Evolutionary conservation across 2,329 filamentous ascomycete genomes (phyloP).

Genomic region (Penicillium expansum): DNA sequence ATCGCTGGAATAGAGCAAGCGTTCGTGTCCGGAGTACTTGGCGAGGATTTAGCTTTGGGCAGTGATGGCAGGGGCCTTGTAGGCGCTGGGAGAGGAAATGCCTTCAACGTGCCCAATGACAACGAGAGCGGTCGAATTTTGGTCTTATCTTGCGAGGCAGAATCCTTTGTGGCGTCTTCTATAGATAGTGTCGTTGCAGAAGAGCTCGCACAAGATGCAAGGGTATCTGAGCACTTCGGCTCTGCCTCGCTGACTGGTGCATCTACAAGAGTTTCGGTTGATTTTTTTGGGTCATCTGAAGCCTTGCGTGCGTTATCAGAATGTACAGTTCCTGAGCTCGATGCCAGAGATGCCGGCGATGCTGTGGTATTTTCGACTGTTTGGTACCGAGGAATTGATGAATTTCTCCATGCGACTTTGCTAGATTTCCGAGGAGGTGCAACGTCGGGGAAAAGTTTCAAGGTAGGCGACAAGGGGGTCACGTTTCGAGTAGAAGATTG

Average conservation of each 20-base stretch:
- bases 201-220: neutral
- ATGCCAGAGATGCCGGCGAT: neutral
- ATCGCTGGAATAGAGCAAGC: slow-evolving; percentile 4
- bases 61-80: slow-evolving; percentile 35
- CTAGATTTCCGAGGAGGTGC: slow-evolving; percentile 33
- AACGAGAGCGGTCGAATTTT: slow-evolving; percentile 24
- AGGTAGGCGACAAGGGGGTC: slow-evolving; percentile 17
- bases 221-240: neutral
- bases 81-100: slow-evolving; percentile 38
- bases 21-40: slow-evolving; percentile 12
- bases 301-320: neutral
- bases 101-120: slow-evolving; percentile 28
- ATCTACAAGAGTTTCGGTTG: too few species aligned
- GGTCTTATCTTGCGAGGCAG: slow-evolving; percentile 1
- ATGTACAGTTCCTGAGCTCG: neutral
- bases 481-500: slow-evolving; percentile 11
- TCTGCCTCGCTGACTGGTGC: neutral
- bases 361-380: slow-evolving; percentile 5
- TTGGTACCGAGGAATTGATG: slow-evolving; percentile 19
- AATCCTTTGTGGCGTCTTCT: neutral
- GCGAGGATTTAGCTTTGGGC: slow-evolving; percentile 20
- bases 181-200: neutral
- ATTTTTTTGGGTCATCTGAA: neutral
- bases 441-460: slow-evolving; percentile 37
- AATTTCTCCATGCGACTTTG: slow-evolving; percentile 26